phyloP scores from a whole-genome alignment of 2,329 filamentous ascomycete species.

The Fusarium zealandicum region DNA sequence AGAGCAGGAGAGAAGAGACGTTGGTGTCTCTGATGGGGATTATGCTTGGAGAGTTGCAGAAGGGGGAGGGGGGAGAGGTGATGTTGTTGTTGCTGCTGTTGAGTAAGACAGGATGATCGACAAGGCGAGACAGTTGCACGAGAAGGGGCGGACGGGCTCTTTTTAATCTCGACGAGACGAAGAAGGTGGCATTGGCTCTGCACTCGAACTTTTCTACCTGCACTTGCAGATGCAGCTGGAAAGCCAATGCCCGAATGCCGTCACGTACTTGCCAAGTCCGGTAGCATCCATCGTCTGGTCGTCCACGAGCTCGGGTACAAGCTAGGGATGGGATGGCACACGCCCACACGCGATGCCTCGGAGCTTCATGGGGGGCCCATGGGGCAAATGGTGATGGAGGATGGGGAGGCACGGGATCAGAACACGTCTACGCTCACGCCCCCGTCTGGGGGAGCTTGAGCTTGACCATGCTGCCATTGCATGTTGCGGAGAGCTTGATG shows the following conservation, averaged over 20 bases:
- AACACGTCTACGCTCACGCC: background rate
- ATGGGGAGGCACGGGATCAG: background rate
- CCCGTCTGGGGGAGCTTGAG: too few relatives aligned
- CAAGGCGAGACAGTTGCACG: conserved; percentile 31
- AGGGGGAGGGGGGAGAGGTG: conserved; percentile 1
- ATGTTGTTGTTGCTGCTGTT: conserved; percentile 1
- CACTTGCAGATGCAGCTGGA: background rate
- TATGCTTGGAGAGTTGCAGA: background rate
- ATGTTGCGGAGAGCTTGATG: background rate
- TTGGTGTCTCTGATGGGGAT: too few relatives aligned
- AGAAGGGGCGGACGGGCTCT: conserved; percentile 33
- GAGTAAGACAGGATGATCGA: conserved; percentile 36
- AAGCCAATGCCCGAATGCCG: background rate
- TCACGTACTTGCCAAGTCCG: background rate
- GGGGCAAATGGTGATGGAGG: conserved; percentile 23
- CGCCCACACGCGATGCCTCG: conserved; percentile 7
- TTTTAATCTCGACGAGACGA: conserved; percentile 38
- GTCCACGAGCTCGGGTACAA: conserved; percentile 28
- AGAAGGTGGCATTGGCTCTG: background rate
- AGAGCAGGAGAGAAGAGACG: too few relatives aligned
- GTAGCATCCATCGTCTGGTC: conserved; percentile 16
- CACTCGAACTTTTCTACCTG: background rate
- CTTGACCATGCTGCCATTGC: background rate
- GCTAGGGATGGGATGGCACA: background rate
- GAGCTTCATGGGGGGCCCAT: conserved; percentile 22